Conservation (phyloP, 208 protist species). For the Wallacemonas sp. region DNA sequence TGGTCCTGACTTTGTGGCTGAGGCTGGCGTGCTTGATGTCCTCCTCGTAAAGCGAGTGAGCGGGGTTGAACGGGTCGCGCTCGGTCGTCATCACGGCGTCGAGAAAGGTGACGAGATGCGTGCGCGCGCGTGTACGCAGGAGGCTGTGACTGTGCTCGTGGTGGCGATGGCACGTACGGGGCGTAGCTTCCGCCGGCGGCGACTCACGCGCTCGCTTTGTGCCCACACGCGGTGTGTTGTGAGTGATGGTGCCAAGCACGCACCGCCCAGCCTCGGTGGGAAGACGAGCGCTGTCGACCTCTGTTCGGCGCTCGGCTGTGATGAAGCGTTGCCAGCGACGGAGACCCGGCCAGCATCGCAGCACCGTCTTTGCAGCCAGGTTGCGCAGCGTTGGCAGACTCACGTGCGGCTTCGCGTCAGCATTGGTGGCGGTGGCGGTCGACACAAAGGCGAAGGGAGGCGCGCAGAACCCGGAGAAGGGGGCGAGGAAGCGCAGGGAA, state of each 20-base stretch:
- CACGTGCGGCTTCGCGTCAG: no score
- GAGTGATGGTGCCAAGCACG: no score
- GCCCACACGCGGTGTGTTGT: no score
- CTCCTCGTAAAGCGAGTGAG: neutral
- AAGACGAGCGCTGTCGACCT: no score
- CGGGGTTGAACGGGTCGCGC: neutral
- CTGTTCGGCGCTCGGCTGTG: no score
- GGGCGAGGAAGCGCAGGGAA: neutral
- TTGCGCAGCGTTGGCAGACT: constrained; percentile 8
- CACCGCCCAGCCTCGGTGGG: no score
- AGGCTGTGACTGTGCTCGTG: neutral
- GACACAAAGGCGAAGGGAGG: neutral
- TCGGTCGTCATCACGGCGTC: neutral
- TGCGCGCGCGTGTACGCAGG: neutral
- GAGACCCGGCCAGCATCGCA: neutral
- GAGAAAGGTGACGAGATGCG: neutral
- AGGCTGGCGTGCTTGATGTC: neutral
- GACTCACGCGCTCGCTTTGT: no score
- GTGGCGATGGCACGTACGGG: neutral
- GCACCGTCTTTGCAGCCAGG: neutral
- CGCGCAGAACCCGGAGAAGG: neutral
- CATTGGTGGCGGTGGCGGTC: no score
- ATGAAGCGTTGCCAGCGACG: constrained; percentile 9
- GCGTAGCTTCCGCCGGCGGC: no score
- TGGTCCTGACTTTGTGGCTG: neutral